Evolutionary conservation across 1,284 basidiomycete species (phyloP), one percentile per base, ranked within the genome.

Genomic region (Marasmius sp.): DNA sequence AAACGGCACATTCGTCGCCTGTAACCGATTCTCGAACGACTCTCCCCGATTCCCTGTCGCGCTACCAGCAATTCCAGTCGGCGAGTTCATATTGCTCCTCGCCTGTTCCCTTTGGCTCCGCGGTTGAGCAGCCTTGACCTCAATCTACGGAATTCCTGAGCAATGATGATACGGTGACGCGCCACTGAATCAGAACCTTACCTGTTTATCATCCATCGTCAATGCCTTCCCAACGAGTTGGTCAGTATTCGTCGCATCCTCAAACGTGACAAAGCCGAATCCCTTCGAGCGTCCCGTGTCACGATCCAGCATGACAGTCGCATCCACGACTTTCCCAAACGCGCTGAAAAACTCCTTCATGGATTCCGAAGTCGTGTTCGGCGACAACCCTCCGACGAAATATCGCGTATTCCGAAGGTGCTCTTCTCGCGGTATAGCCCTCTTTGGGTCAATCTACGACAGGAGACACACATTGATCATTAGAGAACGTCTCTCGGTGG

Each of bases 201-300:
- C 92, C 82, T 89, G 82, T 70, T 93, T 92, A 58, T 92, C 92
- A 66, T 94, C 92, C 52, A 94, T 74, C 48, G 89, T 79, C 38
- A 93, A 79, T 20, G 84, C 75, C 69, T 89, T 86, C 5, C 85
- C 87, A 62, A 94, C 85, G 10, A 92, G 81, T 62, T 87, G 85
- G 47, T 92, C 88, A 12, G 91, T 87, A 64, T 87, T 86, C 43
- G 77, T 81, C 33, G 87, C 84, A 64, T 94, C 92, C 70, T 93
- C 89, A 72, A 95, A 97, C 0, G 94, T 97, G 37, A 97, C 89
- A 69, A 97, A 97, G 1, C 95, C 95, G 67, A 96, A 97, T 1
- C 95, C 95, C 71, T 97, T 94, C 34, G 91, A 93, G n/a, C 94
- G 83, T 18, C 89, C 88, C 3, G 93, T 92, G 66, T 96, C 93